phyloP scores from a whole-genome alignment of 2,329 filamentous ascomycete species.

The Fusarium sp. region DNA sequence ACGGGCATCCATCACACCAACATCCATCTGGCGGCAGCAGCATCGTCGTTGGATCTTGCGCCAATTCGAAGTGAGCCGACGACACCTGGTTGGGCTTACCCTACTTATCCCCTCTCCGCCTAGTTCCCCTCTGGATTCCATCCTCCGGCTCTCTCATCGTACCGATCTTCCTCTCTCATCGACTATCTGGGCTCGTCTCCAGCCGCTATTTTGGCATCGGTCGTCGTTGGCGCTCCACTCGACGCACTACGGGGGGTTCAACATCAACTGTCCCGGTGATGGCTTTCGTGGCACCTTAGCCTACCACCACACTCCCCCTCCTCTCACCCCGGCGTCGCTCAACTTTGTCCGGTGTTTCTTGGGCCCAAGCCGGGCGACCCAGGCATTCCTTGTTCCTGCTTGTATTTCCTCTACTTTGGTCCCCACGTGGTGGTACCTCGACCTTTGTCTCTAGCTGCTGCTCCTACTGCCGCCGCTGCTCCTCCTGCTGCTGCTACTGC shows the following conservation, averaged over 20 bases:
- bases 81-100: constrained; percentile 37
- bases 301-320: constrained; percentile 49
- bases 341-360: constrained; percentile 45
- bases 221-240: constrained; percentile 45
- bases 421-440: constrained; percentile 54
- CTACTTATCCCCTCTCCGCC: constrained; percentile 45
- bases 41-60: constrained; percentile 24
- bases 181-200: constrained; percentile 40
- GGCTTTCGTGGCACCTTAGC: constrained; percentile 52
- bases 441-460: constrained; percentile 48
- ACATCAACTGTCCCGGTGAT: constrained; percentile 47
- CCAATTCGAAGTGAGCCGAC: constrained; percentile 30
- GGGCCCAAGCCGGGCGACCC: constrained; percentile 44
- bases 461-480: constrained; percentile 18
- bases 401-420: constrained; percentile 51
- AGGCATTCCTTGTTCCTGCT: constrained; percentile 50
- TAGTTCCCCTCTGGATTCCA: constrained; percentile 36
- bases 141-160: constrained; percentile 35
- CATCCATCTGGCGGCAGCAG: constrained; percentile 24
- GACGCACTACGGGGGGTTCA: constrained; percentile 45
- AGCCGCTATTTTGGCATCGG: constrained; percentile 37
- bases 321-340: constrained; percentile 48
- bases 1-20: constrained; percentile 36
- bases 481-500: constrained; percentile 32
- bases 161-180: constrained; percentile 35